These are phyloP conservation scores for Aphanomyces cochlioides DNA, from an alignment of 352 stramenopile genomes.

Conservation along the genomic window DNA sequence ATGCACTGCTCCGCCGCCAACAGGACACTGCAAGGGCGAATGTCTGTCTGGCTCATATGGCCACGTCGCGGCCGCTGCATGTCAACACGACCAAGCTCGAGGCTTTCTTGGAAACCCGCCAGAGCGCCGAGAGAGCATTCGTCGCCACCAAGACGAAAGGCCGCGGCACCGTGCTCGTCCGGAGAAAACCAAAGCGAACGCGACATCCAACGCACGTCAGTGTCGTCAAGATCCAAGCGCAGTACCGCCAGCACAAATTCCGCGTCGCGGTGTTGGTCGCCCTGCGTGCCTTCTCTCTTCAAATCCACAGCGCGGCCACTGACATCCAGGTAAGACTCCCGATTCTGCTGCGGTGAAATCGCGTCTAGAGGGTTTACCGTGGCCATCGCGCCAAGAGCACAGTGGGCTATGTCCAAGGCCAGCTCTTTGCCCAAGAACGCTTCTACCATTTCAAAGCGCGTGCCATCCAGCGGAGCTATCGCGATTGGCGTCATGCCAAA, in stretches of 20 bases:
- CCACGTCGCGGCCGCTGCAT: background rate
- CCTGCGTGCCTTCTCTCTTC: background rate
- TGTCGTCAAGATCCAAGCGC: constrained; percentile 21
- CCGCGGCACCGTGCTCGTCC: background rate
- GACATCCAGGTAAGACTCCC: constrained; percentile 10
- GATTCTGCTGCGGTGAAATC: background rate
- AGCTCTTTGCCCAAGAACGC: background rate
- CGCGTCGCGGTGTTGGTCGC: background rate
- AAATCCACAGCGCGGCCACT: background rate
- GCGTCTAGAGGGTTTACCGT: constrained; percentile 16
- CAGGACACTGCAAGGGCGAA: constrained; percentile 11
- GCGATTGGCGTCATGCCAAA: background rate
- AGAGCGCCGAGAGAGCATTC: background rate
- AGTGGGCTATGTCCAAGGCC: background rate
- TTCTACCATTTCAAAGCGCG: background rate
- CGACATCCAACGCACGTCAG: background rate
- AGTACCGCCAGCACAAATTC: constrained; percentile 16
- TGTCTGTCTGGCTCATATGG: background rate
- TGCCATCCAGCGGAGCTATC: background rate
- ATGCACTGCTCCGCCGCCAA: background rate
- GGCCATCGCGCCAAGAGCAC: constrained; percentile 12
- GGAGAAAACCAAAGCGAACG: background rate
- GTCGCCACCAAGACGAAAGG: background rate
- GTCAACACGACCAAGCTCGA: background rate
- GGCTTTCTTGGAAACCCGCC: background rate